These are phyloP conservation scores for Glycyrrhiza uralensis DNA, from an alignment of 306 rosid genomes.

Conservation along the genomic window DNA sequence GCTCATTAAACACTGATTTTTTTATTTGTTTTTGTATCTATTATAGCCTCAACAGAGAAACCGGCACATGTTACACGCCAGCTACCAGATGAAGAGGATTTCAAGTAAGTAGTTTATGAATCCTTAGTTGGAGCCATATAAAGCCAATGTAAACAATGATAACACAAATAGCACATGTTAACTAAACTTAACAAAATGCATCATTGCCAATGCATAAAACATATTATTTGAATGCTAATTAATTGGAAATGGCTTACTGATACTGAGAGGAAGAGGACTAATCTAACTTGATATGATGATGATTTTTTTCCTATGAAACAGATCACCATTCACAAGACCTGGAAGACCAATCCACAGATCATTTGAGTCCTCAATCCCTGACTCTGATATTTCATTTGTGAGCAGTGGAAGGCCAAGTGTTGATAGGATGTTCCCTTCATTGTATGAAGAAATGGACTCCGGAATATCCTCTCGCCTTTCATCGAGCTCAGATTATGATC, in stretches of 20 bases:
- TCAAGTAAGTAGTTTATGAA: slow-evolving; percentile 49
- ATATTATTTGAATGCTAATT: slow-evolving; percentile 9
- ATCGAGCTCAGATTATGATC: slow-evolving; percentile 45
- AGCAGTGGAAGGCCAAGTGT: slow-evolving; percentile 58
- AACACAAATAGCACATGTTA: neutral
- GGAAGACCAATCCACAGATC: slow-evolving; percentile 37
- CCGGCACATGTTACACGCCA: neutral
- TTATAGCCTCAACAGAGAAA: slow-evolving; percentile 41
- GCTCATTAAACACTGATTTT: neutral
- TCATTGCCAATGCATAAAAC: neutral
- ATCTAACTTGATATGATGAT: slow-evolving; percentile 24
- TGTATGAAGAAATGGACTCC: slow-evolving; percentile 37
- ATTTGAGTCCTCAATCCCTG: slow-evolving; percentile 36
- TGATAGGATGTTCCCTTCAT: slow-evolving; percentile 44
- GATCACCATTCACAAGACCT: slow-evolving; percentile 66
- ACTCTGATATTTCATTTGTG: slow-evolving; percentile 74
- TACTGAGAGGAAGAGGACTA: neutral
- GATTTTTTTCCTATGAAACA: slow-evolving; percentile 35
- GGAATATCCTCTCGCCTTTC: slow-evolving; percentile 40
- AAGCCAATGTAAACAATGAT: neutral
- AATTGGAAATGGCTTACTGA: neutral
- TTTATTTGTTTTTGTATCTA: neutral
- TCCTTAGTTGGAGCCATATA: neutral
- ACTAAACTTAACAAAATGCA: neutral
- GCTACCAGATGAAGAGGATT: slow-evolving; percentile 30